Evolutionary conservation across 176 grass and related monocot species (phyloP), one percentile per base, ranked within the genome.

Genomic region (Puya raimondii): DNA sequence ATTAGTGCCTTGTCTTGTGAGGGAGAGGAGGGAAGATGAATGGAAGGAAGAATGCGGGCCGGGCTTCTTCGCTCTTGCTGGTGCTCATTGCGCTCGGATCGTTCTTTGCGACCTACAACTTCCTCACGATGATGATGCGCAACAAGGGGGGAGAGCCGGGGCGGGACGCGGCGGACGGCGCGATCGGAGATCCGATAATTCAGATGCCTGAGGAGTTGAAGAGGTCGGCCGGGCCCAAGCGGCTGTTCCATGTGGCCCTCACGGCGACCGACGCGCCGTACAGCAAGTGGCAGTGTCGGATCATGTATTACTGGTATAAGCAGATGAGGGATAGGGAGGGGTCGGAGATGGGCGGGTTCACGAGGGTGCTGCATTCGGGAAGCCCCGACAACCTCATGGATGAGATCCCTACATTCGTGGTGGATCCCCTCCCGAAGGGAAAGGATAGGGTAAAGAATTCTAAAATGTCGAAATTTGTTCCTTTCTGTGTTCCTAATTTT

Each of bases 241-340:
- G 88, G 81, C 73, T 80, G 67, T 97, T 92, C 86, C 93, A 97
- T 54, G 82, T 97, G 68, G 89, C 86, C 25, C 84, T 97, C 15
- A 97, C 93, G 21, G 93, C 93, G 3, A 92, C 93, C 6, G 93
- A 97, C 20, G 89, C 93, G 11, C 47, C 88, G 1, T 99, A 99
- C 84, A 99, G 84, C 80, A 91, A 88, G 82, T 93, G 94, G 89
- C 90, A 99, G 82, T 99, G 89, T 63, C 81, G 87, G 82, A 71
- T 99, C 21, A 99, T 99, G 90, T 78, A 99, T 70, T 93, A 93
- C 71, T 99, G 94, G 89, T 99, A 99, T 70, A 86, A 33, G 64
- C 73, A 86, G 74, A 99, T 99, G 87, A 86, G 78, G 50, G 69
- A 67, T 14, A 74, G 75, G 7, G 82, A 84, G 0, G 87, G 85